Base-by-base conservation (phyloP, 2,329 filamentous ascomycete genomes). In the Diaporthe velutina region DNA sequence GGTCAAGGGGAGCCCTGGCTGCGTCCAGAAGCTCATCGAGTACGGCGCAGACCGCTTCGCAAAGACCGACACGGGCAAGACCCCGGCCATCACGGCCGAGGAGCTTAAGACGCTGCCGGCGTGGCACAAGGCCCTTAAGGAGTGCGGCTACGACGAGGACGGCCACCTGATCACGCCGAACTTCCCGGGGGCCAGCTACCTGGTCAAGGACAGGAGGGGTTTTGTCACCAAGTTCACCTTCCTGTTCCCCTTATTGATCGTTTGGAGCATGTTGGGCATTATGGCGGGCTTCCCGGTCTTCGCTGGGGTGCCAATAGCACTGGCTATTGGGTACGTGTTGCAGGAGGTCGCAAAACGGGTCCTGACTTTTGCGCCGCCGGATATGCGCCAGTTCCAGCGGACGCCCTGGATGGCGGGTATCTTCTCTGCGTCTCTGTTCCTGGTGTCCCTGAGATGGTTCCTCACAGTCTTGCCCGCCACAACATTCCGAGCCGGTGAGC, bases 331-430 rank as follows among this genome's bases (percentile, higher is more conserved):
- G 1, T 96, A 92, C 84, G 89, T 88, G 12, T 87, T 98, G 79
- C 94, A 98, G 79, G 95, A 91, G 90, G 86, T 91, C 72, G 95
- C 94, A 8, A 92, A 94, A 82, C 93, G 94, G 84, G 86, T 96
- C 50, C 87, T 98, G 73, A 92, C 93, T 76, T 96, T 94, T 87
- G 96, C 94, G 25, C 96, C 96, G 15, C 88, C 93, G 4, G 95
- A 98, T 80, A 98, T 98, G 92, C 93, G 95, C 79, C 91, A 93
- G 78, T 92, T 98, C 79, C 95, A 98, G 82, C 95, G 93, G 85
- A 98, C 97, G 93, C 96, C 97, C 17, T 98, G 96, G 89, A 88
- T 99, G 78, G 93, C 97, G 0, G 97, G 97, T 73, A 96, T 99
- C 76, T 99, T 99, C 85, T 93, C 95, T 0, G 96, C 88, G 2